Percentiles rank a stretch among this genome's conserved stretches.
Evolutionary conservation across 2,329 filamentous ascomycete species (phyloP).

Genomic region (Cladorrhinum sp.): DNA sequence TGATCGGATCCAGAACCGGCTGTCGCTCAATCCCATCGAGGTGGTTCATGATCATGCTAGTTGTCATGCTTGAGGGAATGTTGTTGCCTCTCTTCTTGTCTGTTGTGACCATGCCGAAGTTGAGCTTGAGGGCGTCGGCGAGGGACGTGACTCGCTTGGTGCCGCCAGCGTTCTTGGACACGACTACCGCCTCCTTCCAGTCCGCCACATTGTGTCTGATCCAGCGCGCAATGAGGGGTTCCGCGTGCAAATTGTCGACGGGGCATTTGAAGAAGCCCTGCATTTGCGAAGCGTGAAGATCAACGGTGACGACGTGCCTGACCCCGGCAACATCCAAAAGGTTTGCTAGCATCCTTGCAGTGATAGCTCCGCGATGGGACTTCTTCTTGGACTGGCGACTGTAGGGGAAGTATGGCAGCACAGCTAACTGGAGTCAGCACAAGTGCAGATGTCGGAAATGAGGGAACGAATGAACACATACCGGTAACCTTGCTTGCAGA

Average conservation of each 20-base stretch:
- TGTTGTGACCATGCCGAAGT: slow-evolving; percentile 94
- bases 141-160: slow-evolving; percentile 96
- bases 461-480: slow-evolving; percentile 44
- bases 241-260: slow-evolving; percentile 94
- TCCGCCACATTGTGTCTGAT: slow-evolving; percentile 82
- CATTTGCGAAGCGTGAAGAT: slow-evolving; percentile 97
- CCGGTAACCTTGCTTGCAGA: slow-evolving; percentile 96
- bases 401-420: slow-evolving; percentile 96
- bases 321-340: slow-evolving; percentile 90
- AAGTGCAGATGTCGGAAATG: slow-evolving; percentile 1
- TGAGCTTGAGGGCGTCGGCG: slow-evolving; percentile 92
- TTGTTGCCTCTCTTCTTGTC: slow-evolving; percentile 65
- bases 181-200: slow-evolving; percentile 90
- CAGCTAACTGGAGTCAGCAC: slow-evolving; percentile 51
- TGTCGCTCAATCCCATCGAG: slow-evolving; percentile 58
- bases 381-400: slow-evolving; percentile 99
- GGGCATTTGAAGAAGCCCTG: slow-evolving; percentile 98
- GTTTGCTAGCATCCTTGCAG: slow-evolving; percentile 95
- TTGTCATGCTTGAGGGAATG: slow-evolving; percentile 76
- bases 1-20: slow-evolving; percentile 38
- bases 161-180: slow-evolving; percentile 96
- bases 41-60: slow-evolving; percentile 73
- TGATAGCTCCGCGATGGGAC: slow-evolving; percentile 92
- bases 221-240: slow-evolving; percentile 93
- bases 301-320: slow-evolving; percentile 95